These are phyloP conservation scores for Cubamyces sp. DNA, from an alignment of 768 basidiomycete genomes.

Conservation along the genomic window DNA sequence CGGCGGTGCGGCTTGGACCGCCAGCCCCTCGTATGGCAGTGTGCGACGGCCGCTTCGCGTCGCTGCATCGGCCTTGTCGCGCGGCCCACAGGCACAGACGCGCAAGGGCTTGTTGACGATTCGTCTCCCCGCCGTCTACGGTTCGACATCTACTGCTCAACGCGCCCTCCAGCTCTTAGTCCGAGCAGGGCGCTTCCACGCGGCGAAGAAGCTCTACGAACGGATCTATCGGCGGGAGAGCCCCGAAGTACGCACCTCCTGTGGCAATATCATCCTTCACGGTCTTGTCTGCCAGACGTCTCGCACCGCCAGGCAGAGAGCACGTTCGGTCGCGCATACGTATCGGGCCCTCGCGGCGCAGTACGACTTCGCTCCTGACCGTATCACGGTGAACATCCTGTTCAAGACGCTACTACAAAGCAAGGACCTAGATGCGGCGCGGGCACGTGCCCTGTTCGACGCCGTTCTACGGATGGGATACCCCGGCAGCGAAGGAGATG, in stretches of 20 bases:
- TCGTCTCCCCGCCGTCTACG: neutral
- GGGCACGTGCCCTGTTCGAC: conserved; percentile 65
- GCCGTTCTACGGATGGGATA: conserved; percentile 63
- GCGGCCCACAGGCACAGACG: too few relatives aligned
- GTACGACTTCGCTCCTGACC: conserved; percentile 62
- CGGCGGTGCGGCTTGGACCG: neutral
- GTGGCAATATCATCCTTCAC: conserved; percentile 64
- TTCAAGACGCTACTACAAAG: conserved; percentile 62
- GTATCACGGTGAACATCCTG: conserved; percentile 71
- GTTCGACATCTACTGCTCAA: conserved; percentile 28
- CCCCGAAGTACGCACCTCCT: conserved; percentile 36
- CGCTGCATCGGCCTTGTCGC: neutral
- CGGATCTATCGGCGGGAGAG: conserved; percentile 15
- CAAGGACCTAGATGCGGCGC: conserved; percentile 43
- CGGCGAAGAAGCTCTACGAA: conserved; percentile 49
- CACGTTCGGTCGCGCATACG: conserved; percentile 46
- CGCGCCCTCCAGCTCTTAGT: conserved; percentile 45
- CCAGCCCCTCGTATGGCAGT: neutral
- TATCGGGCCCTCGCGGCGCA: conserved; percentile 47
- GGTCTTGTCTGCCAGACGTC: conserved; percentile 39
- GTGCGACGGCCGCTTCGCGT: neutral
- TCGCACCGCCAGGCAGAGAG: conserved; percentile 46
- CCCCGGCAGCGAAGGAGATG: conserved; percentile 37
- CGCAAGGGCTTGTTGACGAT: neutral
- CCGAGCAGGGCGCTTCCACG: conserved; percentile 44